Evolutionary conservation across 2,329 filamentous ascomycete genomes (phyloP), one percentile per base, ranked within the genome.

Genomic region (Stylonectria norvegica): DNA sequence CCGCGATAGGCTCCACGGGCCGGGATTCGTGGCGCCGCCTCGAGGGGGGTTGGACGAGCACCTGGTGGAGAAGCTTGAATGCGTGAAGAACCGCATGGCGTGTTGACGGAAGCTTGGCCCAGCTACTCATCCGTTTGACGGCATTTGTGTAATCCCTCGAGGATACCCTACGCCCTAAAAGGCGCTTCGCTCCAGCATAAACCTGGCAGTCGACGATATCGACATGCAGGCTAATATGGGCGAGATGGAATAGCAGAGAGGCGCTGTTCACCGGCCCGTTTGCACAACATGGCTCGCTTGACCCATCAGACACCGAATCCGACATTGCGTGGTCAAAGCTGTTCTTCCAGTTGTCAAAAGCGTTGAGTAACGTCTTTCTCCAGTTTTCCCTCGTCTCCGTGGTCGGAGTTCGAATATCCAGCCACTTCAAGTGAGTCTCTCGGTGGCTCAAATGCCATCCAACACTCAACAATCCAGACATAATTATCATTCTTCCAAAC

Each of bases 161-260:
- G 1, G 86, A 89, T 29, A 95, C 86, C 14, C 83, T 83, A 28
- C 89, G 79, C 7, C 89, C 88, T 2, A 95, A 76, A 1, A 94
- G 69, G 14, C 86, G 78, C 42, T 80, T 83, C 0, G 86, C 86
- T 2, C 88, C 86, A 1, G 88, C 87, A 59, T 89, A 95, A 31
- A 95, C 88, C 62, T 95, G 89, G 56, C 87, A 90, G 61, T 95
- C 89, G 17, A 93, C 81, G 29, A 95, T 86, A 56, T 95, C 87
- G 28, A 90, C 85, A 58, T 94, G 86, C 58, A 93, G 83, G 25
- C 85, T 87, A 76, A 96, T 89, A 54, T 95, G 89, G 0, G 89
- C 88, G 12, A 96, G 70, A 48, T 91, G 88, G 56, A 94, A 89
- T 4, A 95, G 73, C 6, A 93, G 83, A 2, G 84, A 85, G 7